phyloP scores from a whole-genome alignment of 192 early-diverging fungal genomes.

The Gonapodya sp. region DNA sequence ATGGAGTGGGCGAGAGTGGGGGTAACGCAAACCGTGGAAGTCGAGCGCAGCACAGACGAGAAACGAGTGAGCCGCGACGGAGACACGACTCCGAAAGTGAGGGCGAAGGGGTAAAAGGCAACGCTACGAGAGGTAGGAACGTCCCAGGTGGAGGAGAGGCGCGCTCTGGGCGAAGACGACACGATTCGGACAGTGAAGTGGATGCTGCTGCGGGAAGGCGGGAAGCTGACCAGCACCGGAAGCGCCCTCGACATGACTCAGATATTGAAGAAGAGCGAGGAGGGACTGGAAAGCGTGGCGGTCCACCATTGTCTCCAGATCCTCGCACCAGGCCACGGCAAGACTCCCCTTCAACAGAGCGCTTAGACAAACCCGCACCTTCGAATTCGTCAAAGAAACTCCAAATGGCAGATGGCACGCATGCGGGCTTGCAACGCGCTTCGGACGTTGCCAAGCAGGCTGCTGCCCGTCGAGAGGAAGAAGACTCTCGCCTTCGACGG shows the following conservation, averaged over 20 bases:
- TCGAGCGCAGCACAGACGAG: background rate
- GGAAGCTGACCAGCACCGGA: background rate
- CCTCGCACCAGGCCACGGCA: background rate
- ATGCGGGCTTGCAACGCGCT: background rate
- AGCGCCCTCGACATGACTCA: background rate
- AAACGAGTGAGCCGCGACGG: background rate
- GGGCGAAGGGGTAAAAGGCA: background rate
- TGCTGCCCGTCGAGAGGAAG: background rate
- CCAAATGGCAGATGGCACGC: constrained; percentile 1
- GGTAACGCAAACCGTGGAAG: background rate
- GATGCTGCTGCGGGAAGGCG: background rate
- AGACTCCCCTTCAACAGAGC: background rate
- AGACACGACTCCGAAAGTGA: background rate
- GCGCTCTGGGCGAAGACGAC: background rate
- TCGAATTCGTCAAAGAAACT: background rate
- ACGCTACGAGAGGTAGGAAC: background rate
- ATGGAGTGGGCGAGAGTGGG: background rate
- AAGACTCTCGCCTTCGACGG: background rate
- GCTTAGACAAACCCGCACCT: no score
- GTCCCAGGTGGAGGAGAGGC: background rate
- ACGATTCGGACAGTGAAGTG: constrained; percentile 11
- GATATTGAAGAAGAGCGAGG: background rate
- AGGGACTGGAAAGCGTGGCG: background rate
- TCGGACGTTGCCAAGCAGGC: background rate
- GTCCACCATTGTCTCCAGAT: background rate